Evolutionary conservation across 2,329 filamentous ascomycete genomes (phyloP), one percentile per base, ranked within the genome.

Genomic region (Stylonectria norvegica): DNA sequence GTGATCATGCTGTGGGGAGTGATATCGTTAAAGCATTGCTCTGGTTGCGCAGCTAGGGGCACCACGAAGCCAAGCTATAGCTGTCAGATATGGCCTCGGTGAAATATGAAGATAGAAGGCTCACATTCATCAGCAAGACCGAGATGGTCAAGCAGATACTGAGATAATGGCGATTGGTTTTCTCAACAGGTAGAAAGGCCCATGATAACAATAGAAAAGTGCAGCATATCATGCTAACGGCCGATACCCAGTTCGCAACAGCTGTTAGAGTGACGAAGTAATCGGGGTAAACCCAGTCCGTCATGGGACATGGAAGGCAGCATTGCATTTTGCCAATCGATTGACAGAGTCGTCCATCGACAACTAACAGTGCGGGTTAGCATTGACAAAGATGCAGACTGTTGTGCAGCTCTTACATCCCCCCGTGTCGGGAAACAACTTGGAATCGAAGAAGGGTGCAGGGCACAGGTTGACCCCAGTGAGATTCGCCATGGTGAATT

Each of bases 1-100:
- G 83, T 86, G 50, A 82, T 76, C 90, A 97, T 96, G 60, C 90
- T 87, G 59, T 97, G 83, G 0, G 93, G 93, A 1, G 93, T 98
- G 58, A 98, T 97, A 32, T 76, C 72, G 61, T 98, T 86, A 60
- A 81, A 86, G 63, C 93, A 98, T 69, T 95, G 81, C 0, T 88
- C 70, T 1, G 90, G 89, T 45, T 82, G 76, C 18, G 81, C 80
- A 10, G 80, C 89, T 16, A 96, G 76, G 0, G 93, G 91, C 28
- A 98, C 80, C 31, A 96, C 86, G 62, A 97, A 95, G 20, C 89
- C 89, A 51, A 97, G 73, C 83, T 95, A 16, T 36, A 15, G 37
- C 40, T 15, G 55, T 59, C 40, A 62, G 50, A 35, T 16, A 38
- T 18, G 11, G 17, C 14, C 18, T 22, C 27, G 19, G n/a, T 23